phyloP scores from a whole-genome alignment of 2,329 filamentous ascomycete species.

The Corynespora cassiicola region DNA sequence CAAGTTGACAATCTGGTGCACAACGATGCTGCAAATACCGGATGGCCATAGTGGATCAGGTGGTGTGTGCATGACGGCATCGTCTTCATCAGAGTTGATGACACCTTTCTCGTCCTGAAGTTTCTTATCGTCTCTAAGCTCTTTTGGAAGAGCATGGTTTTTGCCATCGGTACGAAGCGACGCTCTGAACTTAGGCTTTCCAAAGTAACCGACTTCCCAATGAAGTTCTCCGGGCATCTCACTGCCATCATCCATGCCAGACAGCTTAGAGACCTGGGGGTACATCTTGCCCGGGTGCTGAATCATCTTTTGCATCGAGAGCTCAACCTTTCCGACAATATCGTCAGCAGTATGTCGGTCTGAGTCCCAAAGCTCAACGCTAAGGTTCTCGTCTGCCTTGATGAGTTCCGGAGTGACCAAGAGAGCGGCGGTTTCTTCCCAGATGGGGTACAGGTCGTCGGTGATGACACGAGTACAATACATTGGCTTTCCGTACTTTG shows the following conservation, averaged over 20 bases:
- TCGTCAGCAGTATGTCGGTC: slow-evolving; percentile 92
- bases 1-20: slow-evolving; percentile 95
- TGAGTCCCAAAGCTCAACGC: slow-evolving; percentile 95
- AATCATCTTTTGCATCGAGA: slow-evolving; percentile 94
- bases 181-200: slow-evolving; percentile 85
- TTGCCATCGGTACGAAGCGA: slow-evolving; percentile 87
- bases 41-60: slow-evolving; percentile 97
- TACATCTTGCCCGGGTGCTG: slow-evolving; percentile 94
- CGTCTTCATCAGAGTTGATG: slow-evolving; percentile 75
- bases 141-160: slow-evolving; percentile 76
- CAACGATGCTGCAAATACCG: slow-evolving; percentile 82
- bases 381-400: slow-evolving; percentile 91
- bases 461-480: slow-evolving; percentile 97
- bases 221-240: slow-evolving; percentile 92
- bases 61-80: slow-evolving; percentile 86
- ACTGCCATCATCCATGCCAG: slow-evolving; percentile 81
- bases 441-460: slow-evolving; percentile 90
- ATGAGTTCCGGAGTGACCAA: slow-evolving; percentile 88
- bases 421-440: slow-evolving; percentile 85
- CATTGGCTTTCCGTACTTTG: slow-evolving; percentile 96
- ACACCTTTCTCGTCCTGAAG: slow-evolving; percentile 88
- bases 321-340: slow-evolving; percentile 90
- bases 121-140: slow-evolving; percentile 74
- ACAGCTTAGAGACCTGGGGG: slow-evolving; percentile 81
- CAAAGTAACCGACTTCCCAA: slow-evolving; percentile 96